phyloP scores from a whole-genome alignment of 2,329 filamentous ascomycete species.

The Rhynchosporium graminicola region DNA sequence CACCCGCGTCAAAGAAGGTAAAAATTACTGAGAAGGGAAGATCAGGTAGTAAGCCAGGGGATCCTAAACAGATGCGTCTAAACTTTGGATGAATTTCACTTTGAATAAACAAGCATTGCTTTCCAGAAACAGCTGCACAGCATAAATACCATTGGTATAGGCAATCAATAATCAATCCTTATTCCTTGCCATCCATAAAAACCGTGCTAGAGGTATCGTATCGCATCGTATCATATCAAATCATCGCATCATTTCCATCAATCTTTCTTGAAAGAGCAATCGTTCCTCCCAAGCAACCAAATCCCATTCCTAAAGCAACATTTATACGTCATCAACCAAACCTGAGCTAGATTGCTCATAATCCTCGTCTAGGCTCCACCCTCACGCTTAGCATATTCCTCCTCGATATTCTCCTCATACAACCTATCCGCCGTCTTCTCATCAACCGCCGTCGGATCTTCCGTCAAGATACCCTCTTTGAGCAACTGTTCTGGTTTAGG shows the following conservation, averaged over 20 bases:
- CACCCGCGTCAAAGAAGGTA: constrained; percentile 26
- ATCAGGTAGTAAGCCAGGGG: constrained; percentile 14
- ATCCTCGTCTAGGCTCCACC: constrained; percentile 52
- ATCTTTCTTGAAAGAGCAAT: constrained; percentile 5
- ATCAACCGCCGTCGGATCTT: constrained; percentile 57
- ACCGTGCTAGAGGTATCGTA: constrained; percentile 21
- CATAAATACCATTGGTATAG: not conserved
- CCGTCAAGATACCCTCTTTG: constrained; percentile 75
- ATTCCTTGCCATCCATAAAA: constrained; percentile 12
- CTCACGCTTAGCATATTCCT: constrained; percentile 64
- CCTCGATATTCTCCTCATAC: constrained; percentile 63
- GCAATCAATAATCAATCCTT: constrained; percentile 14
- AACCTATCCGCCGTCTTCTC: constrained; percentile 44
- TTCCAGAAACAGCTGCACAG: not conserved
- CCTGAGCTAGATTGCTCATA: no score
- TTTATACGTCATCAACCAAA: constrained; percentile 4
- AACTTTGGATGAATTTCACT: constrained; percentile 24
- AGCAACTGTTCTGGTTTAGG: constrained; percentile 76
- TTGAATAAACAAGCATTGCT: constrained; percentile 11
- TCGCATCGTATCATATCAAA: constrained; percentile 10
- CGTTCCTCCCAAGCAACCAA: not conserved
- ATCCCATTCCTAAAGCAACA: constrained; percentile 10
- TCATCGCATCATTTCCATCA: constrained; percentile 18
- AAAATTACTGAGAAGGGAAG: constrained; percentile 23
- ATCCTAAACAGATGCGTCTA: constrained; percentile 28